Evolutionary conservation across 768 basidiomycete species (phyloP), one percentile per base, ranked within the genome.

Genomic region (Hydnum rufescens): DNA sequence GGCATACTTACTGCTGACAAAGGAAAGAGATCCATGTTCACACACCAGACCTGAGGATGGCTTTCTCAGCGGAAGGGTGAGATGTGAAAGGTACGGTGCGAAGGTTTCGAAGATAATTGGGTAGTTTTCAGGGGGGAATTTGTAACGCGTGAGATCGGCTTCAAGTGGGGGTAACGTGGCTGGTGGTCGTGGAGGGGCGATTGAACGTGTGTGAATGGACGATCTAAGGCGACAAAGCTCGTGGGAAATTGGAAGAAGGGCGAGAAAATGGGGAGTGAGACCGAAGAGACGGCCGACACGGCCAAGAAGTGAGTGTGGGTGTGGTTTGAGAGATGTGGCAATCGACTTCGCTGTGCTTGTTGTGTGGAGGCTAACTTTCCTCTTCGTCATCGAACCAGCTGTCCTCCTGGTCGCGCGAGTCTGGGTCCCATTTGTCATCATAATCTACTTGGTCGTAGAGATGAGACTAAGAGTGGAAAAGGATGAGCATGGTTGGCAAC

Each of bases 321-420:
- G 19, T 8, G 19, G 36, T 19, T 8, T 8, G 36, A 39, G 13
- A 8, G 19, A 39, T 8, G 36, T 39, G 19, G 13, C 13, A 19
- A 39, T 8, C 36, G 36, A n/a, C n/a, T n/a, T 39, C 36, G 13
- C 8, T 8, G 36, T 39, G 19, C 19, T 8, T 39, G 36, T 8
- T 19, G 8, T 8, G 36, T 19, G 8, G 13, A 48, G 13, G 34
- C 31, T 42, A 51, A 23, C 31, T 32, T 52, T 57, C 57, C 19
- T 58, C 57, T 22, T 58, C 57, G 25, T 58, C 57, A 29, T 58
- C 57, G 28, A 58, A 58, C 57, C 57, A 58, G 31, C 53, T 42
- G 26, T 58, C 57, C 46, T 58, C 57, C 22, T 58, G 57, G 32
- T 58, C 57, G 1, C 32, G 36, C 6, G 32, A 31, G 5, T 57